phyloP scores from a whole-genome alignment of 1,284 basidiomycete genomes.

The Meripilus lineatus region DNA sequence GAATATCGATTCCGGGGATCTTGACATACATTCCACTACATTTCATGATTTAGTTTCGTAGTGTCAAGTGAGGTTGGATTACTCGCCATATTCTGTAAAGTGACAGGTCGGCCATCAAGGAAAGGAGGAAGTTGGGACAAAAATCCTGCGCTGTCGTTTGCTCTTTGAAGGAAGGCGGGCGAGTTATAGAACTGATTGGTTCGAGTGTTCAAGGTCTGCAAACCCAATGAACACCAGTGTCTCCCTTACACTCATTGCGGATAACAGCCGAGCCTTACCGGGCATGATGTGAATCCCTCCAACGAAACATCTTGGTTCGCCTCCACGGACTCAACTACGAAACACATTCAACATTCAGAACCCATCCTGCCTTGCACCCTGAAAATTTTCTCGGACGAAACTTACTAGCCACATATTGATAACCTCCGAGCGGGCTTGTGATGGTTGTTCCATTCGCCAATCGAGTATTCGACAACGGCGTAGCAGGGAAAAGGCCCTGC shows the following conservation, averaged over 20 bases:
- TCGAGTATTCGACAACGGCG: constrained; percentile 26
- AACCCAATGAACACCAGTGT: not conserved
- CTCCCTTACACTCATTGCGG: too few relatives aligned
- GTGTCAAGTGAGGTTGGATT: too few relatives aligned
- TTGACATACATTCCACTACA: not conserved
- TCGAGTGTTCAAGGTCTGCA: constrained; percentile 26
- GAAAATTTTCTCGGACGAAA: not conserved
- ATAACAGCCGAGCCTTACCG: constrained; percentile 22
- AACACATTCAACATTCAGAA: not conserved
- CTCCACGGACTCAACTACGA: constrained; percentile 39
- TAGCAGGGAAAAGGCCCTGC: constrained; percentile 44
- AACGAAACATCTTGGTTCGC: constrained; percentile 36
- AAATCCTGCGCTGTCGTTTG: constrained; percentile 31
- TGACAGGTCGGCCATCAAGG: constrained; percentile 37
- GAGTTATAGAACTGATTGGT: constrained; percentile 29
- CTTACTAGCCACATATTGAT: constrained; percentile 62
- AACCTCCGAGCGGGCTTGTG: constrained; percentile 45
- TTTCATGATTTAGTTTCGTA: too few relatives aligned
- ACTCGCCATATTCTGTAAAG: constrained; percentile 38
- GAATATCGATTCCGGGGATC: not conserved
- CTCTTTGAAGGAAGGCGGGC: constrained; percentile 32
- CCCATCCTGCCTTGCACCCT: too few relatives aligned
- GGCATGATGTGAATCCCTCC: constrained; percentile 43
- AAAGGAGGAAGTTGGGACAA: constrained; percentile 34
- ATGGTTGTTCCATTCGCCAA: constrained; percentile 46